Evolutionary conservation across 2,329 filamentous ascomycete species (phyloP), one percentile per base, ranked within the genome.

Genomic region (Botrytis tulipae): DNA sequence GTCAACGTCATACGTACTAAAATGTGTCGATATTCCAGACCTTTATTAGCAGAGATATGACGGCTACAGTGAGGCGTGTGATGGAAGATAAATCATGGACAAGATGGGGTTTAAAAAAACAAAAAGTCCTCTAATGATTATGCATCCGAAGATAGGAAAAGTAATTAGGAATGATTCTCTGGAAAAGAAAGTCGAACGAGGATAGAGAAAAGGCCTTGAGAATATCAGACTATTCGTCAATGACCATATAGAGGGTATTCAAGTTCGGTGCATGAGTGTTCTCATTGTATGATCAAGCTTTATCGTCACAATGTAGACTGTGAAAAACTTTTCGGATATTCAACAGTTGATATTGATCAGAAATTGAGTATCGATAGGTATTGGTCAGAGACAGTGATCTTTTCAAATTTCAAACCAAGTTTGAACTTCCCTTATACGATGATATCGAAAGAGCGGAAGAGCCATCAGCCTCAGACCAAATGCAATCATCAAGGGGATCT

Each of bases 21-120:
- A 87, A 76, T 85, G 86, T 0, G 75, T 83, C 85, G 74, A 79
- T 86, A 0, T 87, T 84, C 74, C 77, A 79, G 0, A 76, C 80
- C 0, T 81, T 86, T 66, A 72, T 75, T 18, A 76, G 79, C 0
- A 77, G 85, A 0, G 81, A 81, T 0, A 73, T 83, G 0, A 69
- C 80, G 9, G 75, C 81, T 6, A 65, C 73, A 0, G 74, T 84
- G 20, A 78, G 78, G 2, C 82, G 83, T 0, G 74, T 84, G 35
- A 32, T 71, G 25, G 25, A 57, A 18, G 32, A 61, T n/a, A 12
- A 20, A n/a, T 10, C 25, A 40, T 40, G 46, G 32, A 54, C 1
- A 2, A 54, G 22, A n/a, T n/a, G 14, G 51, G 51, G 20, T 7
- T n/a, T 5, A 14, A 4, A 12, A 6, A 42, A 22, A 7, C 6